These are phyloP conservation scores for Kokia cookei DNA, from an alignment of 441 rosid genomes.

Conservation along the genomic window DNA sequence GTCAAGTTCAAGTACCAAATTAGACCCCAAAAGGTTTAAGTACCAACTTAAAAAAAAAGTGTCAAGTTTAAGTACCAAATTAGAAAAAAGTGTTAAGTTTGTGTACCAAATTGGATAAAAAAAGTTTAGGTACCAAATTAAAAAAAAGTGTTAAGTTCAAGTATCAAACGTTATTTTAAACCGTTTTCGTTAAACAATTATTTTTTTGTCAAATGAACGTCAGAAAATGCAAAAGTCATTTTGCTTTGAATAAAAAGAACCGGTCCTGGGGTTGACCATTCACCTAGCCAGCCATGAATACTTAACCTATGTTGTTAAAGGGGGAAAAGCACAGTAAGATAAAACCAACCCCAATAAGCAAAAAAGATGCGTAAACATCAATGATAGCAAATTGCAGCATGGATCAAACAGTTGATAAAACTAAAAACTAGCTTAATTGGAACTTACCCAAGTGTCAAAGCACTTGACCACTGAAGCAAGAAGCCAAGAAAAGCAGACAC, in stretches of 20 bases:
- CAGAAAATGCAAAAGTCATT: neutral
- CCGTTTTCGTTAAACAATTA: neutral
- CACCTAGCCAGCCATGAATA: neutral
- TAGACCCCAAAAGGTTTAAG: too few relatives aligned
- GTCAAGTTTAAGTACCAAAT: too few relatives aligned
- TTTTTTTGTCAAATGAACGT: neutral
- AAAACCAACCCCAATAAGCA: neutral
- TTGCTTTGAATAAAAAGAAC: neutral
- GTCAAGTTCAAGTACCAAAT: too few relatives aligned
- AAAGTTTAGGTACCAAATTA: too few relatives aligned
- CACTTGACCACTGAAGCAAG: conserved; percentile 96
- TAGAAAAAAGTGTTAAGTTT: too few relatives aligned
- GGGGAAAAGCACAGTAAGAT: neutral
- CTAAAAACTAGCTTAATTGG: neutral
- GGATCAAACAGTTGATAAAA: neutral
- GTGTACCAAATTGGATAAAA: too few relatives aligned
- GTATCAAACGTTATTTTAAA: too few relatives aligned
- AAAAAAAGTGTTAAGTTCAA: too few relatives aligned
- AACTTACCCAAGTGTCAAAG: conserved; percentile 86
- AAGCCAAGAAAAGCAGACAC: conserved; percentile 81
- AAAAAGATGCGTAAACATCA: neutral
- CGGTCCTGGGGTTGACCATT: too few relatives aligned
- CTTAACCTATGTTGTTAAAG: neutral
- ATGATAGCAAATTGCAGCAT: neutral
- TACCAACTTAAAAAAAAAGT: too few relatives aligned